Percentiles rank a stretch among this genome's conserved stretches.
These are phyloP conservation scores for Skeletonema marinoi DNA, from an alignment of 108 stramenopile genomes.

Conservation along the genomic window DNA sequence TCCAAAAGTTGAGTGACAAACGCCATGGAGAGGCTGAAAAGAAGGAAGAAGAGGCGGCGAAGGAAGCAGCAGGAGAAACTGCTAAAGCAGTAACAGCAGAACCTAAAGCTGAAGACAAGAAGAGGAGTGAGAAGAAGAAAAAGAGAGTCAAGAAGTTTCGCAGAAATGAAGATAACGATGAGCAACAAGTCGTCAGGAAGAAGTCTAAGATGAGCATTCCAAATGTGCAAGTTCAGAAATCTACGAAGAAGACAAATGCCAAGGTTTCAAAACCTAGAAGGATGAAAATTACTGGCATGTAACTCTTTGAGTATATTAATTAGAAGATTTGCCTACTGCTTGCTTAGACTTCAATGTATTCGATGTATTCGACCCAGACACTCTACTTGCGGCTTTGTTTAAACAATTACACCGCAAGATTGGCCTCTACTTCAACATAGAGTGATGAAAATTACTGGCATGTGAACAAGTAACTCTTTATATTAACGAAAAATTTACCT, in stretches of 20 bases:
- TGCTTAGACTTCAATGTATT: neutral
- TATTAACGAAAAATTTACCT: neutral
- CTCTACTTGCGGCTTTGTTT: neutral
- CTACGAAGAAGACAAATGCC: slow-evolving; percentile 68
- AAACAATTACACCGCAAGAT: slow-evolving; percentile 35
- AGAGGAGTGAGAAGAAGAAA: slow-evolving; percentile 34
- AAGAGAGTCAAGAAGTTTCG: slow-evolving; percentile 33
- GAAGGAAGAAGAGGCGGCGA: slow-evolving; percentile 13
- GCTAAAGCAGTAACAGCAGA: slow-evolving; percentile 11
- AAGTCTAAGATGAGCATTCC: slow-evolving; percentile 54
- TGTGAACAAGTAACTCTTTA: no score
- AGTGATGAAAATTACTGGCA: no score
- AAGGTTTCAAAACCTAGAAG: slow-evolving; percentile 79
- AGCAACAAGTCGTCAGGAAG: slow-evolving; percentile 32
- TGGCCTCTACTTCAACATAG: no score
- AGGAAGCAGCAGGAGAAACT: slow-evolving; percentile 23
- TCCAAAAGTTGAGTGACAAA: slow-evolving; percentile 89
- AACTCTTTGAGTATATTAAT: neutral
- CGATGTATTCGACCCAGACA: neutral
- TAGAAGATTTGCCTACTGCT: neutral
- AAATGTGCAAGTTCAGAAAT: slow-evolving; percentile 51
- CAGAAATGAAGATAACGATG: slow-evolving; percentile 19
- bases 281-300: slow-evolving; percentile 43
- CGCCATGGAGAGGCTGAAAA: slow-evolving; percentile 59
- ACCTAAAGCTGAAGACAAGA: neutral